Base-by-base conservation (phyloP, 2,329 filamentous ascomycete genomes). In the Tolypocladium capitatum region DNA sequence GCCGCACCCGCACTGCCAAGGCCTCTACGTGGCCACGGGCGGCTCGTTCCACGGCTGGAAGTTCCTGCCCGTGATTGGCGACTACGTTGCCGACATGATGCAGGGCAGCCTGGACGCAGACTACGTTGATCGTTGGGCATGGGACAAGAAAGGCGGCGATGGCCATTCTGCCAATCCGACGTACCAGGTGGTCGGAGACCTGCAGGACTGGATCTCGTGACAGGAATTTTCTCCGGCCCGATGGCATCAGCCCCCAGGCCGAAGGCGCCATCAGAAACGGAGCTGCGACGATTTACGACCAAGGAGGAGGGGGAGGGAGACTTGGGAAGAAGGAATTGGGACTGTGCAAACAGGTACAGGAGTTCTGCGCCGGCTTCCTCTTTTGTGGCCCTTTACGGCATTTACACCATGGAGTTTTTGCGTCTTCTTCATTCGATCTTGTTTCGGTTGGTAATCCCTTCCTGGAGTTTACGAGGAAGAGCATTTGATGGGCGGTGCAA, bases 31-130 rank as follows among this genome's bases (percentile, higher is more conserved):
- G 24, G 80, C 79, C 0, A 75, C 74, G 0, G 79, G 76, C 13
- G 80, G 80, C 1, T 81, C 77, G 13, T 80, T 82, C 52, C 80
- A 83, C 57, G 73, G 74, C 30, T 82, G 75, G 72, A 83, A 83
- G 59, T 81, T 83, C 56, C 64, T 83, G 27, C 79, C 79, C 1
- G 74, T 74, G 24, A 74, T 81, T 52, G 79, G 80, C 4, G 72
- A 75, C 49, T 83, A 83, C 59, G 67, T 79, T 48, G 64, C 68
- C 30, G 68, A 76, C 53, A 68, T 73, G 64, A 58, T 73, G 56
- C 58, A 69, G 46, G 68, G 65, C 47, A 60, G 57, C 47, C 62
- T 73, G 31, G 60, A 61, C n/a, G 51, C 58, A 8, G 62, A 67
- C 34, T 66, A 66, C 49, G 57, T 56, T 27, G 60, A 62, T 47